A percentile compares a stretch with the other conserved stretches of the same genome.
These are phyloP conservation scores for Kwoniella shandongensis DNA, from an alignment of 768 basidiomycete species.

Conservation along the genomic window DNA sequence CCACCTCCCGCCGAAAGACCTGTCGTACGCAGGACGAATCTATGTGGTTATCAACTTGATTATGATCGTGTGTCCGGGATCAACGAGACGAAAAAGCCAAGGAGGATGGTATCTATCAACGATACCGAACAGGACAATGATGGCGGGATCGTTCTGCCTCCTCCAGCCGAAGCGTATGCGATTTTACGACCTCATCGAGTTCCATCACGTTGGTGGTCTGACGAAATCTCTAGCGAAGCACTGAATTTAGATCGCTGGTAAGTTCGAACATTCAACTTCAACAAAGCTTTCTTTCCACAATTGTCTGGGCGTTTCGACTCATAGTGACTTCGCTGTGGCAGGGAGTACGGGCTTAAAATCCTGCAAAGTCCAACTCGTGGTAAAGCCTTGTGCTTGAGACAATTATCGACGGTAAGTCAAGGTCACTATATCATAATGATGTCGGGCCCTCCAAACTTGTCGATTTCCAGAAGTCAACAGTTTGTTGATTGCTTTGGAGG, in stretches of 20 bases:
- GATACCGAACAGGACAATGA: too few relatives aligned
- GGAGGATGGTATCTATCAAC: too few relatives aligned
- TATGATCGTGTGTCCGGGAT: too few relatives aligned
- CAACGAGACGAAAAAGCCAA: too few relatives aligned
- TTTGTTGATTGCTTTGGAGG: neutral
- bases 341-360: conserved; percentile 7
- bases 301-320: neutral
- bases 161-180: conserved; percentile 13
- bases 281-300: neutral
- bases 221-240: conserved; percentile 10
- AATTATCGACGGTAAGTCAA: conserved; percentile 8
- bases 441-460: too few relatives aligned
- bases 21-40: too few relatives aligned
- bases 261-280: neutral
- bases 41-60: too few relatives aligned
- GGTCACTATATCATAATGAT: too few relatives aligned
- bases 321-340: neutral
- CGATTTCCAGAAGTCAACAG: neutral
- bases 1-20: too few relatives aligned
- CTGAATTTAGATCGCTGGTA: neutral
- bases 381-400: conserved; percentile 10
- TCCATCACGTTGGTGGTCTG: conserved; percentile 8
- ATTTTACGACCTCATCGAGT: conserved; percentile 11
- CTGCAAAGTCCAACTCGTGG: conserved; percentile 11
- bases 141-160: too few relatives aligned